phyloP scores from a whole-genome alignment of 2,329 filamentous ascomycete genomes.

The Cercospora citrullina region DNA sequence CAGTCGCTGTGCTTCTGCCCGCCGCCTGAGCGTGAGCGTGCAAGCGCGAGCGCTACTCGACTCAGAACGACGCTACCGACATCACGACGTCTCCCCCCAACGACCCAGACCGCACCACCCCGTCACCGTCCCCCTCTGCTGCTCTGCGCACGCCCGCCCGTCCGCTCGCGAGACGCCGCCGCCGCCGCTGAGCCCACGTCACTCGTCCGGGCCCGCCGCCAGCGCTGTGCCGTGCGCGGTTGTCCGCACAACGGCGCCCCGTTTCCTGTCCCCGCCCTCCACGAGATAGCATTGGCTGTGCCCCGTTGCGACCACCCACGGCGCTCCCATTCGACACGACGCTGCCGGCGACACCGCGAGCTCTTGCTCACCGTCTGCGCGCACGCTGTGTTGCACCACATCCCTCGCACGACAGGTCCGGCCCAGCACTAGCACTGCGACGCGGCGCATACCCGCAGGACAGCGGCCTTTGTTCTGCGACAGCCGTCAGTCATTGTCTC shows the following conservation, averaged over 20 bases:
- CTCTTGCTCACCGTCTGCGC: slow-evolving; percentile 11
- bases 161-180: background rate
- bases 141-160: background rate
- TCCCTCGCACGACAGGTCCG: slow-evolving; percentile 14
- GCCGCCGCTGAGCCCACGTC: background rate
- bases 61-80: background rate
- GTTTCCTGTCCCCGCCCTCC: slow-evolving; percentile 3
- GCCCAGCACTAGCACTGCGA: slow-evolving; percentile 13
- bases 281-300: slow-evolving; percentile 6
- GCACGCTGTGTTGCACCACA: slow-evolving; percentile 1
- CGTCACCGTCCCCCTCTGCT: background rate
- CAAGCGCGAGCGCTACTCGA: slow-evolving; percentile 9
- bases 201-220: background rate
- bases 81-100: background rate
- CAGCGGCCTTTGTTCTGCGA: slow-evolving; percentile 26
- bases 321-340: slow-evolving; percentile 7
- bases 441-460: slow-evolving; percentile 9
- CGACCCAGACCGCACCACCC: background rate
- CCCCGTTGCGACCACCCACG: slow-evolving; percentile 3
- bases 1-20: background rate
- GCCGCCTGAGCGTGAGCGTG: background rate
- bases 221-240: slow-evolving; percentile 7
- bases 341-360: slow-evolving; percentile 12
- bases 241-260: slow-evolving; percentile 7
- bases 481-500: slow-evolving; percentile 29